Percentiles rank a stretch among this genome's conserved stretches.
phyloP scores from a whole-genome alignment of 768 basidiomycete genomes.

The Lactarius evosmus region DNA sequence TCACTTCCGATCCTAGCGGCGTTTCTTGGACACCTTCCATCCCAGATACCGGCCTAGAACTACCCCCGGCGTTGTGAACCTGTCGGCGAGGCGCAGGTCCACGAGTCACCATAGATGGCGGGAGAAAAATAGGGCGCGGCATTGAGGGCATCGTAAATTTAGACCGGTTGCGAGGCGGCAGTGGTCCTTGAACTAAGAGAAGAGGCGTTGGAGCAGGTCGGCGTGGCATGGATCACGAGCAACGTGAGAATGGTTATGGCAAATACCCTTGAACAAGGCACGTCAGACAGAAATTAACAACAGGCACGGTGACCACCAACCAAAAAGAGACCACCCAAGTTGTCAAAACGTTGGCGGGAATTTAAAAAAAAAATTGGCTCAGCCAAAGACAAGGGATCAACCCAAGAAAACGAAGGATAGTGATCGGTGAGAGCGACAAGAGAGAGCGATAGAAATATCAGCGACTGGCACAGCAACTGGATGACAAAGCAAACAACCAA shows the following conservation, averaged over 20 bases:
- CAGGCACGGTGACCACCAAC: background rate
- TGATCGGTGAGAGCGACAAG: background rate
- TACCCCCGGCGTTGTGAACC: conserved; percentile 27
- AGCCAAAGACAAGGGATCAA: conserved; percentile 20
- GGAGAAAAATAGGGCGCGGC: conserved; percentile 48
- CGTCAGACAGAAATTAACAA: background rate
- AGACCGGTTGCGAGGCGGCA: conserved; percentile 55
- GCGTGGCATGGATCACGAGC: conserved; percentile 51
- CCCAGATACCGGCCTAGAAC: conserved; percentile 29
- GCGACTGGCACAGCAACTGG: conserved; percentile 5
- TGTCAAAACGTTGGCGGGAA: background rate
- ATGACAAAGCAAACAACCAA: conserved; percentile 22
- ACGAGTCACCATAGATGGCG: conserved; percentile 16
- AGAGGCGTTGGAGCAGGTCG: conserved; percentile 67
- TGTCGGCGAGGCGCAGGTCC: conserved; percentile 4
- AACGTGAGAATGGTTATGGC: background rate
- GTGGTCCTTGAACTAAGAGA: conserved; percentile 56
- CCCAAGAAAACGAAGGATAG: conserved; percentile 6
- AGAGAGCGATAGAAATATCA: background rate
- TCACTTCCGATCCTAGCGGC: conserved; percentile 28
- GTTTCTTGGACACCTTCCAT: background rate
- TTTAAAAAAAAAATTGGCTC: conserved; percentile 10
- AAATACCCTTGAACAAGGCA: conserved; percentile 1
- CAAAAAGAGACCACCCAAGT: background rate
- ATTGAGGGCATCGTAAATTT: conserved; percentile 67